These are phyloP conservation scores for Ligustrum vulgare DNA, from an alignment of 257 asterid genomes.

Conservation along the genomic window DNA sequence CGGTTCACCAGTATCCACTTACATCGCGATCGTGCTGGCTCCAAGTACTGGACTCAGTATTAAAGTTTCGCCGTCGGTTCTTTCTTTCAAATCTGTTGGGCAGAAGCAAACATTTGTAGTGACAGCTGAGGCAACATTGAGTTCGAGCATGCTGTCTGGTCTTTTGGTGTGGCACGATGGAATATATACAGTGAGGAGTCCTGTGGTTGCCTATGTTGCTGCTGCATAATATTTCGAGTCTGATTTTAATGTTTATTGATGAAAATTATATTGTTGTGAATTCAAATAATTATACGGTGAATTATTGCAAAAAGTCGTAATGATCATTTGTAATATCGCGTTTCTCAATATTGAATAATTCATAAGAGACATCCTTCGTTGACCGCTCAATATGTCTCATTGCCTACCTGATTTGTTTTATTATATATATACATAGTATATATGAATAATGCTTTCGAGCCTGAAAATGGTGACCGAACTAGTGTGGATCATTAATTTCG, in stretches of 20 bases:
- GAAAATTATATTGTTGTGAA: not conserved
- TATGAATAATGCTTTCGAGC: too few species aligned
- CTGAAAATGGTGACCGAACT: too few species aligned
- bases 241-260: not conserved
- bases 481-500: too few species aligned
- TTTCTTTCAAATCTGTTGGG: slow-evolving; percentile 42
- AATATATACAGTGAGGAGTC: slow-evolving; percentile 49
- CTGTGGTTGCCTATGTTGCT: not conserved
- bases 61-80: slow-evolving; percentile 37
- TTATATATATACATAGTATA: too few species aligned
- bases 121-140: slow-evolving; percentile 29
- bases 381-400: too few species aligned
- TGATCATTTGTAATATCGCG: not conserved
- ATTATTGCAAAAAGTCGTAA: not conserved
- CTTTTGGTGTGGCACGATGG: slow-evolving; percentile 64
- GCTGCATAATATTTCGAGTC: not conserved
- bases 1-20: slow-evolving; percentile 53
- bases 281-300: not conserved
- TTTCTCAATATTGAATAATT: too few species aligned
- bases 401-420: too few species aligned
- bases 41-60: slow-evolving; percentile 27
- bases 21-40: slow-evolving; percentile 30
- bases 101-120: slow-evolving; percentile 41
- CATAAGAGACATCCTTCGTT: too few species aligned
- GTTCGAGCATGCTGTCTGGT: slow-evolving; percentile 31